Evolutionary conservation across 208 protist genomes (phyloP).

Genomic region (Phytomonas sp.): DNA sequence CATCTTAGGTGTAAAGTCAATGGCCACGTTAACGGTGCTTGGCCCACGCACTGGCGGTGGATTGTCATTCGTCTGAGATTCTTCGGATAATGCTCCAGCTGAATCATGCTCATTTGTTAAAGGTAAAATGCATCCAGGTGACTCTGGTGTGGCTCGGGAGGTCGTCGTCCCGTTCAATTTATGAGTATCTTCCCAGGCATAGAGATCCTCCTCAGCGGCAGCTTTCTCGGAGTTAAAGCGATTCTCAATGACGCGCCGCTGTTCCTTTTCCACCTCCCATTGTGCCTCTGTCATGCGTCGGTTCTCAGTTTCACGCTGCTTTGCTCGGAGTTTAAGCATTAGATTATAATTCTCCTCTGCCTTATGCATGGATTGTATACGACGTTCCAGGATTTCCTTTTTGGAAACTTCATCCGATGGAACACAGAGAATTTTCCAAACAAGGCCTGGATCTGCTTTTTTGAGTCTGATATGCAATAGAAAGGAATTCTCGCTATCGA

Average conservation of each 20-base stretch:
- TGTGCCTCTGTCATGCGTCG: conserved; percentile 82
- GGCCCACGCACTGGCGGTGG: conserved; percentile 43
- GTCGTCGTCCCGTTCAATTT: neutral
- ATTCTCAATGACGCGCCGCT: conserved; percentile 69
- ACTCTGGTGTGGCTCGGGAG: neutral
- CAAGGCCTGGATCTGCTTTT: conserved; percentile 32
- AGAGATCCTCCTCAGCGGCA: conserved; percentile 59
- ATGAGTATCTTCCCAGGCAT: conserved; percentile 51
- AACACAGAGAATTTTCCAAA: conserved; percentile 65
- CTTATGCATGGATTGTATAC: conserved; percentile 45
- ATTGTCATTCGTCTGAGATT: neutral
- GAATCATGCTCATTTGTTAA: neutral
- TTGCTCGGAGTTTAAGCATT: conserved; percentile 50
- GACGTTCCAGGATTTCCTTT: conserved; percentile 44
- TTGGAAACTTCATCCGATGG: conserved; percentile 20
- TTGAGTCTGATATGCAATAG: conserved; percentile 54
- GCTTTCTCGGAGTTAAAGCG: conserved; percentile 55
- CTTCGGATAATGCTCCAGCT: neutral
- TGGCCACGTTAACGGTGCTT: conserved; percentile 68
- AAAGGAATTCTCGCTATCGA: conserved; percentile 15
- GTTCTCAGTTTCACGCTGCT: conserved; percentile 68
- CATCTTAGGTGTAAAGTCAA: conserved; percentile 84
- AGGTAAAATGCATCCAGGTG: neutral
- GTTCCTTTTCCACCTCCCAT: conserved; percentile 84
- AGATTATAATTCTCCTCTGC: conserved; percentile 67